These are phyloP conservation scores for Agaricus sinodeliciosus DNA, from an alignment of 768 basidiomycete species.

Conservation along the genomic window DNA sequence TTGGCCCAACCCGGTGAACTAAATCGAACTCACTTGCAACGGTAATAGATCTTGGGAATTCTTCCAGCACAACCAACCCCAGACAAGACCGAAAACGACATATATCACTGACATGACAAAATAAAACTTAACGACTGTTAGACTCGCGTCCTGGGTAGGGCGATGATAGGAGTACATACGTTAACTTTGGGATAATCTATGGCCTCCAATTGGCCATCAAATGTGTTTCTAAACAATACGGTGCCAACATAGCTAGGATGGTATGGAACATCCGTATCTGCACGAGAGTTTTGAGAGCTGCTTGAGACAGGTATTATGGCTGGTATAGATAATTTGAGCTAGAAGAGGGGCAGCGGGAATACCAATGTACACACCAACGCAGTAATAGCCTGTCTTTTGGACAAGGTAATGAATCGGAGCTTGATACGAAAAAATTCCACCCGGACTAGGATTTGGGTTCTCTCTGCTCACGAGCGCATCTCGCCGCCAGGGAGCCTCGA, in stretches of 20 bases:
- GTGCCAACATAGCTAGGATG: conserved; percentile 77
- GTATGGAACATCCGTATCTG: conserved; percentile 44
- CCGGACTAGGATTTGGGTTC: conserved; percentile 36
- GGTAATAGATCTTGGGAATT: conserved; percentile 81
- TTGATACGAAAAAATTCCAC: conserved; percentile 47
- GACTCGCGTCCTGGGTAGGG: not conserved
- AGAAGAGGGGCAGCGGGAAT: not conserved
- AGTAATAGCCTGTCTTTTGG: conserved; percentile 89
- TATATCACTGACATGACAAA: conserved; percentile 81
- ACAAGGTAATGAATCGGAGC: conserved; percentile 81
- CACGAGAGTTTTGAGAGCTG: conserved; percentile 34
- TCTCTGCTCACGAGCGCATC: conserved; percentile 18
- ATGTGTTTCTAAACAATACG: conserved; percentile 83
- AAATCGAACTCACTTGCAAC: conserved; percentile 57
- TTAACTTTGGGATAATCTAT: conserved; percentile 97
- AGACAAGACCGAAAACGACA: conserved; percentile 52
- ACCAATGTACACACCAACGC: conserved; percentile 62
- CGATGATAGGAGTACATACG: conserved; percentile 40
- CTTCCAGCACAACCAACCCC: conserved; percentile 81
- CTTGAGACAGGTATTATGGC: conserved; percentile 88
- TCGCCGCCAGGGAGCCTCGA: conserved; percentile 39
- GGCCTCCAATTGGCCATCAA: conserved; percentile 83
- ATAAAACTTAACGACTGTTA: conserved; percentile 62
- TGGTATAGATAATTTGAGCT: conserved; percentile 19
- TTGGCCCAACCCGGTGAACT: not conserved